Evolutionary conservation across 2,329 filamentous ascomycete genomes (phyloP), one percentile per base, ranked within the genome.

Genomic region (Dactylellina cionopaga): DNA sequence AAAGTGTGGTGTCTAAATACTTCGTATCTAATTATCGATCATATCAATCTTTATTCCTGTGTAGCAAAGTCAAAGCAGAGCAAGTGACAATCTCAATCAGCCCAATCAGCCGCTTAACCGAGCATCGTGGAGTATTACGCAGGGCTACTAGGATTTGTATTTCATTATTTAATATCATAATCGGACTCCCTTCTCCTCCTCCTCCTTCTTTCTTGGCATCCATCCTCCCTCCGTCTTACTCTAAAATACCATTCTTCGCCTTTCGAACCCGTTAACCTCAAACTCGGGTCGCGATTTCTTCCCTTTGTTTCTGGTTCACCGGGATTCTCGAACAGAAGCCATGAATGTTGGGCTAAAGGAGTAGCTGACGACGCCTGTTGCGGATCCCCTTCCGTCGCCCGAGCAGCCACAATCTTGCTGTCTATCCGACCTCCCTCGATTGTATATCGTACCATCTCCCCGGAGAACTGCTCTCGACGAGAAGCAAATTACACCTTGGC

Each of bases 301-400:
- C 51, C 51, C 29, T 55, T 41, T 41, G 13, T 9, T 27, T 41
- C 22, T 5, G 15, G 6, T 6, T 35, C 31, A 6, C 31, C 31
- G n/a, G n/a, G n/a, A n/a, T n/a, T n/a, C n/a, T n/a, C n/a, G n/a
- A n/a, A n/a, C n/a, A n/a, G n/a, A n/a, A n/a, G n/a, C n/a, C n/a
- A n/a, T n/a, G n/a, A 49, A 9, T 27, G 19, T 35, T 58, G 11
- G 15, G 13, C 29, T 47, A 33, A 31, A 35, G 39, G 31, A 37
- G 49, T 37, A 47, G 63, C 63, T 68, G 52, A 68, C 63, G 63
- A 68, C 63, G 46, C 15, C 29, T 35, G 37, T 39, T 39, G 27
- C 25, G 43, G 27, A 24, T 29, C 33, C 25, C 44, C n/a, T 29
- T 41, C 35, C 46, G 44, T 52, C 58, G 24, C 55, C 41, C 55